Base-by-base conservation (phyloP, 768 basidiomycete genomes). In the Mycena polygramma region DNA sequence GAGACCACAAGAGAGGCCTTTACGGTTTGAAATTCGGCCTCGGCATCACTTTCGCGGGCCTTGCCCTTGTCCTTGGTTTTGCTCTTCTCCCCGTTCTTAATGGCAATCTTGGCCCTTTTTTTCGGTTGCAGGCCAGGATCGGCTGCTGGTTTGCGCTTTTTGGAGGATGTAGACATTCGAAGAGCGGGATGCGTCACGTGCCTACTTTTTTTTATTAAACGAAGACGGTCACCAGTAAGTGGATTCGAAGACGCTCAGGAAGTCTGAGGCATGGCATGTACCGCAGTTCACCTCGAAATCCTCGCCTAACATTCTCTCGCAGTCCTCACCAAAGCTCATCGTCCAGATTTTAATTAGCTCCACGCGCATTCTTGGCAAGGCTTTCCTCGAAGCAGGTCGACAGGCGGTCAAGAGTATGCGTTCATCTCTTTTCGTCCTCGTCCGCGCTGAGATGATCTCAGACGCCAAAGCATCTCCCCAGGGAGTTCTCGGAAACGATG, bases 381-480 rank as follows among this genome's bases (percentile, higher is more conserved):
- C 98, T 51, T 89, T 99, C 63, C 83, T 87, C 41, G 96, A 96
- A 77, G 98, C 97, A 2, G 95, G 95, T 45, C 86, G 88, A 75
- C 98, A 99, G 80, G 97, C 97, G 14, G 90, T 93, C 51, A 92
- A 95, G 86, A 99, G 98, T 99, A 79, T 76, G 92, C 81, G 37
- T 46, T 15, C 57, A 26, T 66, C 39, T 2, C 59, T 36, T 39
- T 57, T 57, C 19, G 15, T 19, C 45, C 39, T 52, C 63, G 59
- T 45, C 58, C 57, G 19, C 53, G 49, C 64, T 49, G 8, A 67
- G 63, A 39, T 37, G 41, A 24, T 43, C 39, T 60, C 22, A 98
- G 96, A 98, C 86, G 95, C 95, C 59, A 94, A 94, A 77, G 86
- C 91, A 54, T 84, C 90, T 52, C 93, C 96, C 71, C 91, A 94